phyloP scores from a whole-genome alignment of 768 basidiomycete species.

The Pisolithus microcarpus region DNA sequence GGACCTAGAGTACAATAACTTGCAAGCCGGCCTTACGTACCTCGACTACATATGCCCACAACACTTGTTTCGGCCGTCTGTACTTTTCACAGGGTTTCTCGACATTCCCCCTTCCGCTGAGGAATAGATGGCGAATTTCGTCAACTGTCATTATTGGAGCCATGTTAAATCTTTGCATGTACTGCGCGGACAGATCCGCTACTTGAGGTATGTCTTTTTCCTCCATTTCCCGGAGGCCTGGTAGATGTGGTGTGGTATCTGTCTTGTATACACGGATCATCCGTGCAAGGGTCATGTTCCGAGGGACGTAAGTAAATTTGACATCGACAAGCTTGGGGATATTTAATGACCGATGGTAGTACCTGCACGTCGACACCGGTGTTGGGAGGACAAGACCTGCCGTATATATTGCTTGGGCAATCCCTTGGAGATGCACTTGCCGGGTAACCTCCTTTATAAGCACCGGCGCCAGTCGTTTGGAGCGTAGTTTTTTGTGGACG shows the following conservation, averaged over 20 bases:
- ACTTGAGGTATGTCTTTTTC: constrained; percentile 69
- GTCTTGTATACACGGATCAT: constrained; percentile 76
- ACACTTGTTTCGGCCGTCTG: constrained; percentile 73
- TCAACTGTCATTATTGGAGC: constrained; percentile 63
- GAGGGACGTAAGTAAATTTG: constrained; percentile 81
- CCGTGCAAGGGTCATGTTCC: constrained; percentile 84
- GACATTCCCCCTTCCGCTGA: constrained; percentile 67
- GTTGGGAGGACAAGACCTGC: constrained; percentile 92
- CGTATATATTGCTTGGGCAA: constrained; percentile 98
- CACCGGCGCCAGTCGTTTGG: constrained; percentile 90
- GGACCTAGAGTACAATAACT: background rate
- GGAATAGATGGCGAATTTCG: constrained; percentile 81
- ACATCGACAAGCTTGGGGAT: constrained; percentile 87
- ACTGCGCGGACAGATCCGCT: constrained; percentile 60
- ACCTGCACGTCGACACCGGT: constrained; percentile 85
- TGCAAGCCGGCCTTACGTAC: constrained; percentile 34
- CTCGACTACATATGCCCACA: constrained; percentile 96
- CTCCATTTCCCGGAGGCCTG: constrained; percentile 84
- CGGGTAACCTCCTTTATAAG: constrained; percentile 97
- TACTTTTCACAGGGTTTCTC: constrained; percentile 31
- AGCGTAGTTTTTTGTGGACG: constrained; percentile 94
- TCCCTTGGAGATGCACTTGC: constrained; percentile 78
- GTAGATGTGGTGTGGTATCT: constrained; percentile 40
- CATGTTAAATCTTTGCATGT: constrained; percentile 85
- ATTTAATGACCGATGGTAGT: constrained; percentile 88